Percentiles rank a stretch among this genome's conserved stretches.
These are phyloP conservation scores for Nicotiana sylvestris DNA, from an alignment of 257 asterid genomes.

Conservation along the genomic window DNA sequence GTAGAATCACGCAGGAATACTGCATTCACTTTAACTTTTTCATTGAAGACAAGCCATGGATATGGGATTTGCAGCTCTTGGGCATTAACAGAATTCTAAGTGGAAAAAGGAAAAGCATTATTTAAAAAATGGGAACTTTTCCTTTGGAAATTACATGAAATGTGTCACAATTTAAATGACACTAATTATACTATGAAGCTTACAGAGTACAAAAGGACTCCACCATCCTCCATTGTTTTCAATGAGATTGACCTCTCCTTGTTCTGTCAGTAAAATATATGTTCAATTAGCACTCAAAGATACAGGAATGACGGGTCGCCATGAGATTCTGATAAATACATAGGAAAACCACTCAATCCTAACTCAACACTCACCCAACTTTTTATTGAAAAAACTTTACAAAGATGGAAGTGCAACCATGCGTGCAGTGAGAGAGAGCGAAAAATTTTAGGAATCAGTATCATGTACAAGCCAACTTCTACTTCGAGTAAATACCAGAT, in stretches of 20 bases:
- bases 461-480: not conserved
- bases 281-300: not conserved
- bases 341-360: not conserved
- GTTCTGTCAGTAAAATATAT: slow-evolving; percentile 57
- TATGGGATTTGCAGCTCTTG: slow-evolving; percentile 67
- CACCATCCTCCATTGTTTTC: slow-evolving; percentile 95
- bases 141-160: not conserved
- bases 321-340: not conserved
- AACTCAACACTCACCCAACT: not conserved
- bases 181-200: slow-evolving; percentile 24
- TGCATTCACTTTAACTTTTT: slow-evolving; percentile 83
- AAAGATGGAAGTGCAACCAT: not conserved
- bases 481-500: not conserved
- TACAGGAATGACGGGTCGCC: not conserved
- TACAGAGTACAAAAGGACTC: slow-evolving; percentile 82
- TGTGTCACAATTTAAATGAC: not conserved
- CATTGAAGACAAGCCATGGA: slow-evolving; percentile 95
- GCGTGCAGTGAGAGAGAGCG: not conserved
- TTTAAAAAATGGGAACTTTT: not conserved
- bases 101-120: slow-evolving; percentile 8
- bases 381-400: not conserved
- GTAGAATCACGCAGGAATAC: slow-evolving; percentile 93
- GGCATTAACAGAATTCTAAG: slow-evolving; percentile 76
- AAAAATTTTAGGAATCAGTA: not conserved
- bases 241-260: slow-evolving; percentile 79